Conservation (phyloP, 2,329 filamentous ascomycete genomes). For the Fusarium paranaense region DNA sequence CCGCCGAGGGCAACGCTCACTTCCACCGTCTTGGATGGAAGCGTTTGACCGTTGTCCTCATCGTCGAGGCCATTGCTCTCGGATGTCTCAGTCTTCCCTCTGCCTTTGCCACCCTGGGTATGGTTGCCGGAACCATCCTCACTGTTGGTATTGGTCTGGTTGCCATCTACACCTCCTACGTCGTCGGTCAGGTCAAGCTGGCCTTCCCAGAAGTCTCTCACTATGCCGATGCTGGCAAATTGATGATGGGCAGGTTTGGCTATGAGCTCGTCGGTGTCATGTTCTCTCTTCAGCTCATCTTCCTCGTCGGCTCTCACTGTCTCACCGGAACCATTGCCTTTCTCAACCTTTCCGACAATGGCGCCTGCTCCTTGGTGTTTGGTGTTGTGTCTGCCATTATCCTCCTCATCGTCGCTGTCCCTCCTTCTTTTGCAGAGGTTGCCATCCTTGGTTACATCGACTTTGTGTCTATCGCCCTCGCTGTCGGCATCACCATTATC, state of each 20-base stretch:
- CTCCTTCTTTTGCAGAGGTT: constrained; percentile 61
- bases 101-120: constrained; percentile 65
- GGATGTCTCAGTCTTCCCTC: constrained; percentile 63
- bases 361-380: constrained; percentile 58
- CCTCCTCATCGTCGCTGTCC: constrained; percentile 58
- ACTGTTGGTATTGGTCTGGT: constrained; percentile 57
- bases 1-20: constrained; percentile 57
- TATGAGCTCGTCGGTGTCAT: constrained; percentile 72
- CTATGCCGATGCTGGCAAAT: constrained; percentile 75
- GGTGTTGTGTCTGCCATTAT: constrained; percentile 59
- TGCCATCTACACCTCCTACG: constrained; percentile 61
- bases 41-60: constrained; percentile 65
- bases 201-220: constrained; percentile 68
- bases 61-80: constrained; percentile 68
- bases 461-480: constrained; percentile 72
- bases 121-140: constrained; percentile 61
- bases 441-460: constrained; percentile 64
- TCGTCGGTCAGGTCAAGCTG: constrained; percentile 62
- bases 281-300: constrained; percentile 73
- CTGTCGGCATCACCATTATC: constrained; percentile 75
- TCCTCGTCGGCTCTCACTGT: constrained; percentile 78
- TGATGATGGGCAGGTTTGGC: constrained; percentile 70
- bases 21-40: constrained; percentile 69
- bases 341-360: constrained; percentile 71
- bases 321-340: constrained; percentile 78